Conservation (phyloP, 2,329 filamentous ascomycete species). For the Fusarium sp. region DNA sequence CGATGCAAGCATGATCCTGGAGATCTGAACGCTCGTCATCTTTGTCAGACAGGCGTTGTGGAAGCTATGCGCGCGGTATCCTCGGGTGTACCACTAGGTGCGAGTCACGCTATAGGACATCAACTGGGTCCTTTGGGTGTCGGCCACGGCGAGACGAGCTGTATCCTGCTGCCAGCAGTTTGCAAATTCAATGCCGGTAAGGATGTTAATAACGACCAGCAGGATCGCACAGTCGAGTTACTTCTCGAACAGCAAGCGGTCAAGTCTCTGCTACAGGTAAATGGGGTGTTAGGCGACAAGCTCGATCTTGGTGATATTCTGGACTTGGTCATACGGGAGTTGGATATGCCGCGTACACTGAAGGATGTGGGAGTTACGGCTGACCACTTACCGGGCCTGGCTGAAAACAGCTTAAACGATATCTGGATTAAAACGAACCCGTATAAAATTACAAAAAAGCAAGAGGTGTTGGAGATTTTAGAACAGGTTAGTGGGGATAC, state of each 20-base stretch:
- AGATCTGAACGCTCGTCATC: slow-evolving; percentile 15
- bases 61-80: slow-evolving; percentile 25
- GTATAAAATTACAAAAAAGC: slow-evolving; percentile 4
- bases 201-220: not conserved
- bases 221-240: not conserved
- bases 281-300: not conserved
- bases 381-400: not conserved
- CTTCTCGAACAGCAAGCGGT: not conserved
- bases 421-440: slow-evolving; percentile 25
- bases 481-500: not conserved
- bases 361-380: not conserved
- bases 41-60: slow-evolving; percentile 9
- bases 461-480: slow-evolving; percentile 20
- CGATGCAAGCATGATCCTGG: slow-evolving; percentile 2
- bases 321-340: slow-evolving; percentile 5
- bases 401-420: slow-evolving; percentile 17
- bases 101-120: slow-evolving; percentile 28
- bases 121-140: slow-evolving; percentile 20
- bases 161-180: slow-evolving; percentile 20
- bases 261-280: not conserved
- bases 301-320: slow-evolving; percentile 8
- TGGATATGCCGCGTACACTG: slow-evolving; percentile 13
- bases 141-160: slow-evolving; percentile 21
- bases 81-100: slow-evolving; percentile 13
- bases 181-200: slow-evolving; percentile 16